Conservation (phyloP, 139 green algal species). For the Chloropicon primus region DNA sequence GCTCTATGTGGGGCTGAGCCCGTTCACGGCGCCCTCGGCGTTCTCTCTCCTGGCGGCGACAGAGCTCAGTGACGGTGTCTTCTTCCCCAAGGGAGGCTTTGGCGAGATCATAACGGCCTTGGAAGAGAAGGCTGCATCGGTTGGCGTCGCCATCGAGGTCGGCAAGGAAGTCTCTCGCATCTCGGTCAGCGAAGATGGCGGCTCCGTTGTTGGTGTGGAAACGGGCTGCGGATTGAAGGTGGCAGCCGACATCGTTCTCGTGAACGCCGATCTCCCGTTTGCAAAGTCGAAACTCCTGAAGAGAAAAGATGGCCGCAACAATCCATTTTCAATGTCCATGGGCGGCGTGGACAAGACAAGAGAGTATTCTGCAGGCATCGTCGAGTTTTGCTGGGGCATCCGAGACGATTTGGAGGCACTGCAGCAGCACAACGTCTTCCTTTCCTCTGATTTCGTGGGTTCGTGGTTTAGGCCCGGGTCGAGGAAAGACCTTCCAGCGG, state of each 20-base stretch:
- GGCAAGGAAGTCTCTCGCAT: not conserved
- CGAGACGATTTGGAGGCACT: conserved; percentile 23
- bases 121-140: not conserved
- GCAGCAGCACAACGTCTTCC: conserved; percentile 77
- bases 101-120: conserved; percentile 21
- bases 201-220: too few species aligned
- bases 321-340: too few species aligned
- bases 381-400: conserved; percentile 61
- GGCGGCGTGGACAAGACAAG: not conserved
- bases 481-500: conserved; percentile 24
- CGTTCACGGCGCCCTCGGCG: conserved; percentile 47
- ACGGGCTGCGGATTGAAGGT: not conserved
- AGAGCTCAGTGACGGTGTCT: conserved; percentile 77
- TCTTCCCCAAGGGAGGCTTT: conserved; percentile 69
- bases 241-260: not conserved
- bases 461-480: conserved; percentile 39
- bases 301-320: too few species aligned
- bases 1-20: conserved; percentile 72
- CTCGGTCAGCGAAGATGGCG: too few species aligned
- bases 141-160: not conserved
- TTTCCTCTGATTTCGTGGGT: conserved; percentile 30
- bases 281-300: not conserved
- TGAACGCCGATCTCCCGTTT: not conserved
- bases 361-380: conserved; percentile 58
- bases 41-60: conserved; percentile 72